These are phyloP conservation scores for Verbascum thapsus DNA, from an alignment of 257 asterid species.

Conservation along the genomic window DNA sequence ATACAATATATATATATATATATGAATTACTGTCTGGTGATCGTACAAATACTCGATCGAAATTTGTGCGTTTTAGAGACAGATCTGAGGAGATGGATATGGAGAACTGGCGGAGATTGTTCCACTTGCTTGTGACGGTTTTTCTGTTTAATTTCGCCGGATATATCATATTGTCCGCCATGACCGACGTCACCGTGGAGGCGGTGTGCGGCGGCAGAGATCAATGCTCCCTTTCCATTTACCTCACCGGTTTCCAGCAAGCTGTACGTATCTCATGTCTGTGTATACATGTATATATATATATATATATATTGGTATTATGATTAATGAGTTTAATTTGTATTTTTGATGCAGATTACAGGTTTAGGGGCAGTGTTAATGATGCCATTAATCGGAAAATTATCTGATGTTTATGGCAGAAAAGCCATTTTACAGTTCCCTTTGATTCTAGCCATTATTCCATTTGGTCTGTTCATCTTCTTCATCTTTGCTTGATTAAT, in stretches of 20 bases:
- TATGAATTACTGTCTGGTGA: no score
- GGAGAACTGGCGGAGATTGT: slow-evolving; percentile 33
- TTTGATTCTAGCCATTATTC: slow-evolving; percentile 36
- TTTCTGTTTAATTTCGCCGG: slow-evolving; percentile 37
- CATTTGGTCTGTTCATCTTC: slow-evolving; percentile 36
- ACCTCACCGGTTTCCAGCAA: slow-evolving; percentile 47
- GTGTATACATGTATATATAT: no score
- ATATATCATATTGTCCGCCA: slow-evolving; percentile 31
- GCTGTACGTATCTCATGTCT: slow-evolving; percentile 13
- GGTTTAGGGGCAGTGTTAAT: slow-evolving; percentile 40
- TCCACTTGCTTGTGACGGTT: slow-evolving; percentile 42
- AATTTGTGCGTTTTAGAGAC: no score
- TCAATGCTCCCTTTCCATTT: slow-evolving; percentile 42
- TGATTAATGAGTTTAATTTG: no score
- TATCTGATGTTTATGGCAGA: slow-evolving; percentile 44
- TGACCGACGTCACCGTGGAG: slow-evolving; percentile 41
- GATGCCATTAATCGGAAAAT: slow-evolving; percentile 44
- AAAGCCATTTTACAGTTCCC: slow-evolving; percentile 39
- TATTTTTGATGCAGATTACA: slow-evolving; percentile 32
- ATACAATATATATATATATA: no score
- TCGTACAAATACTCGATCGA: no score
- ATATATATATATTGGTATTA: no score
- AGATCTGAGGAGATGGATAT: no score
- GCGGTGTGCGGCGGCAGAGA: slow-evolving; percentile 41
- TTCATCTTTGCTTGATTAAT: no score